Evolutionary conservation across 1,284 basidiomycete species (phyloP), one percentile per base, ranked within the genome.

Genomic region (Phaffia rhodozyma): DNA sequence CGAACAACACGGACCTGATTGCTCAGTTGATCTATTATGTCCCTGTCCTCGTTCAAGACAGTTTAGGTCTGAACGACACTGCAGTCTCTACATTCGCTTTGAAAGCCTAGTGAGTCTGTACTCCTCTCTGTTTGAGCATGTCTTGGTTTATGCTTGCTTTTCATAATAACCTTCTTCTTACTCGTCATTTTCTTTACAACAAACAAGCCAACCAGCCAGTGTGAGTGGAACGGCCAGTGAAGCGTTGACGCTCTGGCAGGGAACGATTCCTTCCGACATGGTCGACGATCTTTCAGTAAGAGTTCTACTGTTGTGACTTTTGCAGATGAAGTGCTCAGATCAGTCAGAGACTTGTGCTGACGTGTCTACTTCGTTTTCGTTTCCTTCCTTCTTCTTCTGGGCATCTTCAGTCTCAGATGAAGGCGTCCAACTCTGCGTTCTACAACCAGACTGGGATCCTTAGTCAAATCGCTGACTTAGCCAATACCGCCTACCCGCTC

Each of bases 231-330:
- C 68, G 20, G 67, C 70, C 51, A 66, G 69, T 3, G 67, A 68
- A 9, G 68, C 77, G 13, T 70, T 77, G 53, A 77, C 77, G 9
- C 72, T 75, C 60, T 77, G 74, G 72, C 69, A 77, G 18, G 76
- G 73, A 5, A 77, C 75, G 66, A 74, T 78, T 57, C 77, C 77
- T 18, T 66, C 67, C 18, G 61, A 67, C 58, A 67, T 73, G 49
- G 75, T 77, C 59, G 67, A 70, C 43, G 74, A 73, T 13, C 71
- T 78, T 48, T 71, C 74, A 66, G 69, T 62, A 47, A 48, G 61
- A 43, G 16, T 11, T 51, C 5, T 16, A 7, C 13, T 59, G 23
- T 23, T 27, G 5, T 34, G 2, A 11, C 55, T 23, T 34, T 34
- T 27, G 34, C 34, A 27, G 25, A 27, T 53, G 18, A 53, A 32